Evolutionary conservation across 495 filamentous ascomycete genomes (phyloP), one percentile per base, ranked within the genome.

Genomic region (Annulohypoxylon moriforme): DNA sequence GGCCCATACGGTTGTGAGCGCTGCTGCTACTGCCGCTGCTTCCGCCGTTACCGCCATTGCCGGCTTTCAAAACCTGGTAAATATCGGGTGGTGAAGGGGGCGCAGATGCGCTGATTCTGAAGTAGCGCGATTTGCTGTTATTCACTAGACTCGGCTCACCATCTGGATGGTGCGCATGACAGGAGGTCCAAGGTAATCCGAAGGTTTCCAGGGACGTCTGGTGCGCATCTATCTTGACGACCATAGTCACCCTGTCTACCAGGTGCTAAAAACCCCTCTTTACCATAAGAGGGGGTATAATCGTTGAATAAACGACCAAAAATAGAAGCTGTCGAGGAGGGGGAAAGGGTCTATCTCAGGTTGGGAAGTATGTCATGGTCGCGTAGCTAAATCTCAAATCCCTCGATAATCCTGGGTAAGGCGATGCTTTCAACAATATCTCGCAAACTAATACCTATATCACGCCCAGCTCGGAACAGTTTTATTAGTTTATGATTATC

Each of bases 291-390:
- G 5, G 18, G 40, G 38, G 13, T 18, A 27, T 11, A 13, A 29
- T 22, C 38, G 44, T 64, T 25, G 33, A 58, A 50, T 1, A 33
- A 29, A 31, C n/a, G 40, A 52, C 14, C 59, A 47, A 64, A 53
- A 13, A 29, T 24, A 49, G 36, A 66, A 58, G 47, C 29, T 25
- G 16, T 53, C 25, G 40, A 44, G 18, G 20, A 47, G 29, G 24
- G 60, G 29, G 53, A 33, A 57, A 66, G 24, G 47, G 7, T 11
- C 8, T 25, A 34, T 49, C 33, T 69, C 57, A 73, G 24, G 70
- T 73, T 52, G 70, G 70, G 60, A 73, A 73, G 60, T 73, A 50
- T 64, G 64, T 73, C 70, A 73, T 73, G 60, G 56, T 73, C 70
- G 70, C 70, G 65, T 65, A 65, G 55, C 20, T 68, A 34, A 55